Percentiles rank a stretch among this genome's conserved stretches.
phyloP scores from a whole-genome alignment of 1,139 yeast genomes.

The Neolecta irregularis region DNA sequence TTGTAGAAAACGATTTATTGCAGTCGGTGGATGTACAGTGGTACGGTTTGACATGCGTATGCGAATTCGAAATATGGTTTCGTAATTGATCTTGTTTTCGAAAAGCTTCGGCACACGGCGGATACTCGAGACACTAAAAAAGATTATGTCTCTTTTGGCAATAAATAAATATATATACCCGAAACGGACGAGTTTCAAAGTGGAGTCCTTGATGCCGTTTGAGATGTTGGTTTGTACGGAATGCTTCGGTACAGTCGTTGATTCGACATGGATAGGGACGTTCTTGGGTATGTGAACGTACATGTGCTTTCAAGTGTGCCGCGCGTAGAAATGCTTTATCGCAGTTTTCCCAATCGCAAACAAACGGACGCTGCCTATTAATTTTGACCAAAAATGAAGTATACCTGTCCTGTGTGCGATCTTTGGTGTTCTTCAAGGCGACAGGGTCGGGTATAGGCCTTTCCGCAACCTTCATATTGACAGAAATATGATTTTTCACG shows the following conservation, averaged over 20 bases:
- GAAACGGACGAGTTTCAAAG: slow-evolving; percentile 18
- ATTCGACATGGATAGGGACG: slow-evolving; percentile 54
- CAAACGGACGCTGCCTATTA: slow-evolving; percentile 42
- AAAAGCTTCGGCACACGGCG: slow-evolving; percentile 50
- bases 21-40: slow-evolving; percentile 24
- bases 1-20: slow-evolving; percentile 21
- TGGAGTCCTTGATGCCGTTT: slow-evolving; percentile 43
- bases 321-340: slow-evolving; percentile 53
- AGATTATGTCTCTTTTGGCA: slow-evolving; percentile 60
- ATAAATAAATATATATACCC: slow-evolving; percentile 30
- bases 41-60: slow-evolving; percentile 25
- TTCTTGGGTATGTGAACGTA: slow-evolving; percentile 33
- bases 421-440: slow-evolving; percentile 67
- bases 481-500: slow-evolving; percentile 12
- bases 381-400: not conserved
- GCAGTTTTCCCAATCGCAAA: slow-evolving; percentile 43
- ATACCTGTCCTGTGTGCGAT: slow-evolving; percentile 47
- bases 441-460: slow-evolving; percentile 69
- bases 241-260: slow-evolving; percentile 65
- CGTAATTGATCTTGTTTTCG: slow-evolving; percentile 66
- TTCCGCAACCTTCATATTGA: slow-evolving; percentile 38
- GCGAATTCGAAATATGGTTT: slow-evolving; percentile 53
- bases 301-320: slow-evolving; percentile 65
- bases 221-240: slow-evolving; percentile 66
- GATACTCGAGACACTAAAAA: slow-evolving; percentile 46